These are phyloP conservation scores for Basidioascus undulatus DNA, from an alignment of 768 basidiomycete species.

Conservation along the genomic window DNA sequence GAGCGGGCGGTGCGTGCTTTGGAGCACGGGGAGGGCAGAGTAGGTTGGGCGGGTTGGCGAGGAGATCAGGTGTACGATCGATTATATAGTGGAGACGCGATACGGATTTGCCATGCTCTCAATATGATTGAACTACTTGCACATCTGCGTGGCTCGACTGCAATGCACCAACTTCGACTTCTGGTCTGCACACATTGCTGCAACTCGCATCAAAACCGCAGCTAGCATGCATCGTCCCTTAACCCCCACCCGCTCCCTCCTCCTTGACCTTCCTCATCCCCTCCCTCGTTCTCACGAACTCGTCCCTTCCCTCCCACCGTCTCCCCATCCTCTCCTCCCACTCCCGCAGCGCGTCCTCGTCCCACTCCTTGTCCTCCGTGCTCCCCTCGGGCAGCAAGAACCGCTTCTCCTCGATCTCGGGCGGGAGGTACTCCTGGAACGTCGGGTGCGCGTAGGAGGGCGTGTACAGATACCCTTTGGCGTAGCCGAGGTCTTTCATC, in stretches of 20 bases:
- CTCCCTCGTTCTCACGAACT: background rate
- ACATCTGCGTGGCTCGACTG: no score
- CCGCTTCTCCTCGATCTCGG: slow-evolving; percentile 11
- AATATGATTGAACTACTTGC: no score
- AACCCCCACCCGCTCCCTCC: background rate
- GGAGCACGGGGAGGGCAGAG: no score
- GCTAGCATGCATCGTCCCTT: no score
- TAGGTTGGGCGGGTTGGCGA: no score
- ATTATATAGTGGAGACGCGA: no score
- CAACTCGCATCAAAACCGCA: no score
- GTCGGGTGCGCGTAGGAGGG: slow-evolving; percentile 33
- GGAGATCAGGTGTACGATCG: no score
- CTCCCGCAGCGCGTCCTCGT: slow-evolving; percentile 39
- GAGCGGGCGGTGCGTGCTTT: no score
- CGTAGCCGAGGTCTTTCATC: slow-evolving; percentile 47
- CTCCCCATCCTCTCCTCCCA: slow-evolving; percentile 25
- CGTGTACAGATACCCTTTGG: slow-evolving; percentile 32
- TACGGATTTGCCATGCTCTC: no score
- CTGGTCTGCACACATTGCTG: no score
- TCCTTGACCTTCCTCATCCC: background rate
- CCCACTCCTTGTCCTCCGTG: slow-evolving; percentile 27
- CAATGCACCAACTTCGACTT: no score
- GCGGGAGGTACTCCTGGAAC: slow-evolving; percentile 36
- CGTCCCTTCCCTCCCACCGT: slow-evolving; percentile 24
- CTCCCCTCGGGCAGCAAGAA: background rate